Percentiles rank a stretch among this genome's conserved stretches.
Evolutionary conservation across 2,329 filamentous ascomycete genomes (phyloP).

Genomic region (Pseudocercospora macadamiae): DNA sequence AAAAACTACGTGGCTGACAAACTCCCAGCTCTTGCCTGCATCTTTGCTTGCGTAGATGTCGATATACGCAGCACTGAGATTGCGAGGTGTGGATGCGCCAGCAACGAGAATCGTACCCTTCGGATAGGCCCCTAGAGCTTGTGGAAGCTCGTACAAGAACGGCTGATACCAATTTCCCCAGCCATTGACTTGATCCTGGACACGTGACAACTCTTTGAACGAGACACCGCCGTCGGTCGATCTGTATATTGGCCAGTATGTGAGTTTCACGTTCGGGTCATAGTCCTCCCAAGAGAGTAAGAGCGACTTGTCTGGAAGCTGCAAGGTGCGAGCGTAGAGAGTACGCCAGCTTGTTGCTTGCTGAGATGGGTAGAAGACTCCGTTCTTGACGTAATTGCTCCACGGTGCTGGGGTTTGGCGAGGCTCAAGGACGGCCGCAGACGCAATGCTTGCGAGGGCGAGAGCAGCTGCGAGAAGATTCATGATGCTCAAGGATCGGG

Average conservation of each 20-base stretch:
- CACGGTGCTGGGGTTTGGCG: neutral
- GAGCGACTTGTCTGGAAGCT: conserved; percentile 44
- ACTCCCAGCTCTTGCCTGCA: conserved; percentile 60
- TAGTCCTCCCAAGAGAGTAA: conserved; percentile 60
- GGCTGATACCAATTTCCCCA: conserved; percentile 70
- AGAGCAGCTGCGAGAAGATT: neutral
- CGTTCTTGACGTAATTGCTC: neutral
- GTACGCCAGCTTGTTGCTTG: conserved; percentile 30
- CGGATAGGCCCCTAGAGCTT: conserved; percentile 58
- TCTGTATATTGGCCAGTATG: conserved; percentile 48
- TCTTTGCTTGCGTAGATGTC: conserved; percentile 68
- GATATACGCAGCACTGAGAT: conserved; percentile 65
- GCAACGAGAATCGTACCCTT: conserved; percentile 64
- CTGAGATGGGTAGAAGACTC: neutral
- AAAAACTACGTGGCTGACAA: conserved; percentile 66
- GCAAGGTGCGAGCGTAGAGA: conserved; percentile 53
- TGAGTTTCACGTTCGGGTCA: conserved; percentile 45
- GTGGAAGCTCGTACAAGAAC: conserved; percentile 63
- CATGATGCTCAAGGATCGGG: no score
- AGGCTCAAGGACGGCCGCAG: neutral
- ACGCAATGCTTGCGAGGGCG: neutral
- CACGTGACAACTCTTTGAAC: conserved; percentile 66
- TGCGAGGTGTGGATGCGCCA: conserved; percentile 59
- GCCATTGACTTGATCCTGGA: conserved; percentile 63
- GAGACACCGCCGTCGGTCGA: conserved; percentile 52